Conservation (phyloP, 768 basidiomycete genomes). For the Solioccasus polychromus region DNA sequence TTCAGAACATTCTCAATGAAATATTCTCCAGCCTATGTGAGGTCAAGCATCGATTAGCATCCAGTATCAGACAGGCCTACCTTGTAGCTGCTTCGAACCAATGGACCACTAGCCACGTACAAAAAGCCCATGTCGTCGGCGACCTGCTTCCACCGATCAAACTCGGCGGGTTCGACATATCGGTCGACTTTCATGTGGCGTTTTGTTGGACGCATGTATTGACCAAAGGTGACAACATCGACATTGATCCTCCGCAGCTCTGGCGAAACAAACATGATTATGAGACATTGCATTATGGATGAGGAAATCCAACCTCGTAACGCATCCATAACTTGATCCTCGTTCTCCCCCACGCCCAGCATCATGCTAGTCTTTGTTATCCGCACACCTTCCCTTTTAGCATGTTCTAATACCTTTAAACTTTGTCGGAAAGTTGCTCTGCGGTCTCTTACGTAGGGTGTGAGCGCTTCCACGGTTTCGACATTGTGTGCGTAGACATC, state of each 20-base stretch:
- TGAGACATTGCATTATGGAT: background rate
- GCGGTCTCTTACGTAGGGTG: constrained; percentile 93
- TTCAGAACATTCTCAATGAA: constrained; percentile 90
- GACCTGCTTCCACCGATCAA: constrained; percentile 83
- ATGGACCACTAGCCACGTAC: constrained; percentile 94
- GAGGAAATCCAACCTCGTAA: constrained; percentile 61
- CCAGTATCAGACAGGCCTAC: constrained; percentile 38
- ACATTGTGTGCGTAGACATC: constrained; percentile 99
- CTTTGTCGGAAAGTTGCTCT: constrained; percentile 89
- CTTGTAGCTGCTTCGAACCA: constrained; percentile 97
- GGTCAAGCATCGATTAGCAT: constrained; percentile 2
- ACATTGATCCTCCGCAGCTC: constrained; percentile 87
- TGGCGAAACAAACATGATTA: constrained; percentile 31
- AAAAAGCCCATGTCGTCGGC: constrained; percentile 95
- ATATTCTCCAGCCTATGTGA: constrained; percentile 83
- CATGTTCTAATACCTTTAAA: constrained; percentile 74
- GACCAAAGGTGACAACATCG: constrained; percentile 98
- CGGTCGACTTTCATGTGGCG: constrained; percentile 98
- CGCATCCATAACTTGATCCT: constrained; percentile 77
- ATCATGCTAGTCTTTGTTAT: constrained; percentile 98
- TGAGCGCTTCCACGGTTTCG: constrained; percentile 92
- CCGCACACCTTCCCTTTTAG: constrained; percentile 78
- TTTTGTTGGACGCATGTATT: constrained; percentile 99
- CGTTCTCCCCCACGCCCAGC: constrained; percentile 93
- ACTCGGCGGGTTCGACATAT: constrained; percentile 92